Evolutionary conservation across 1,284 basidiomycete genomes (phyloP).

Genomic region (Ceratobasidium theobromae): DNA sequence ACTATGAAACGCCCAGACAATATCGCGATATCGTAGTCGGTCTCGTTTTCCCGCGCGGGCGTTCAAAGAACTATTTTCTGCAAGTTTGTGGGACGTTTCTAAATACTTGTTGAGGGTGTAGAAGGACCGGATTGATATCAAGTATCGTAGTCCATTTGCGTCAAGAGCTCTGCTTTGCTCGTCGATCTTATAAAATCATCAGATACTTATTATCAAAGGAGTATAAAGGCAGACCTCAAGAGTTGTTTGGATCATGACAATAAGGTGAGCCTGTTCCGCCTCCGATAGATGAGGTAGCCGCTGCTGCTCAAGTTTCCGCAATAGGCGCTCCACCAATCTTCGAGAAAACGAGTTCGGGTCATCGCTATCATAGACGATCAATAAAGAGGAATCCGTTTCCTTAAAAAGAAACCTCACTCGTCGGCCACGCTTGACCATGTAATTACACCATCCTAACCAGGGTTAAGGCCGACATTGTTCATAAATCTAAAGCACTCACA

Average conservation of each 20-base stretch:
- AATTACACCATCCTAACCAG: slow-evolving; percentile 8
- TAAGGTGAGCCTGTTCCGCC: slow-evolving; percentile 77
- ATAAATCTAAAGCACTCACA: not conserved
- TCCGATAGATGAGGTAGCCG: slow-evolving; percentile 70
- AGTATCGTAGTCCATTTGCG: slow-evolving; percentile 84
- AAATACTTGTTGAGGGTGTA: slow-evolving; percentile 64
- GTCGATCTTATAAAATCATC: slow-evolving; percentile 59
- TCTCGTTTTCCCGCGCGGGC: slow-evolving; percentile 49
- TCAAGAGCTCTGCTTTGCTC: slow-evolving; percentile 85
- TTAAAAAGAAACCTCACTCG: slow-evolving; percentile 48
- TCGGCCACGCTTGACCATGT: slow-evolving; percentile 38
- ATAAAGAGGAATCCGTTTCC: slow-evolving; percentile 27
- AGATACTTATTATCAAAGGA: not conserved
- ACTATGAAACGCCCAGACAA: slow-evolving; percentile 94
- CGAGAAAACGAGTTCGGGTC: slow-evolving; percentile 58
- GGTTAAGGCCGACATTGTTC: not conserved
- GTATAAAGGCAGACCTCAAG: slow-evolving; percentile 63
- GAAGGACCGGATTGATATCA: slow-evolving; percentile 84
- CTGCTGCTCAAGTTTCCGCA: slow-evolving; percentile 62
- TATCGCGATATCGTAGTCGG: slow-evolving; percentile 84
- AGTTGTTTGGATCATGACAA: slow-evolving; percentile 80
- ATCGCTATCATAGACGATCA: slow-evolving; percentile 41
- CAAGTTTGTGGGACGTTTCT: not conserved
- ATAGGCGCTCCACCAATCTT: slow-evolving; percentile 58
- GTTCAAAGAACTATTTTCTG: not conserved